A percentile compares a stretch with the other conserved stretches of the same genome.
phyloP scores from a whole-genome alignment of 1,139 yeast genomes.

The Diutina mesorugosa region DNA sequence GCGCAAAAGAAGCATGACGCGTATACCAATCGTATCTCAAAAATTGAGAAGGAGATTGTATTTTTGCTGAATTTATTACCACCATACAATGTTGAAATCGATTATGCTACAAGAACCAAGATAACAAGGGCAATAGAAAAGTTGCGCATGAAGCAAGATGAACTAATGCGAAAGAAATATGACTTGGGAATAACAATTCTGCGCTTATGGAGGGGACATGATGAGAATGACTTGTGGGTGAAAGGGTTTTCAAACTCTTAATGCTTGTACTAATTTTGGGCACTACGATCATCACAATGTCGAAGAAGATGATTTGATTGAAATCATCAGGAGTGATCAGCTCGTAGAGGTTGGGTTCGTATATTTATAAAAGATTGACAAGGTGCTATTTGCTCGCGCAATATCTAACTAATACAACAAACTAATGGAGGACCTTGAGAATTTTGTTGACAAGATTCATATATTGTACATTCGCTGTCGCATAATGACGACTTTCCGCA shows the following conservation, averaged over 20 bases:
- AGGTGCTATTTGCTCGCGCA: too few species aligned
- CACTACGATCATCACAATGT: background rate
- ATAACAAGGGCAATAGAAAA: slow-evolving; percentile 31
- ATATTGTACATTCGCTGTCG: too few species aligned
- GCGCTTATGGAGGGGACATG: slow-evolving; percentile 31
- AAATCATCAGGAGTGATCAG: too few species aligned
- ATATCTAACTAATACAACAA: too few species aligned
- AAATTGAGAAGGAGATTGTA: slow-evolving; percentile 28
- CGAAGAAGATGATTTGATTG: too few species aligned
- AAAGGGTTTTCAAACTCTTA: slow-evolving; percentile 13
- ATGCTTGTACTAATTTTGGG: background rate
- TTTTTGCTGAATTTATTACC: slow-evolving; percentile 29
- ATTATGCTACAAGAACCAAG: slow-evolving; percentile 28
- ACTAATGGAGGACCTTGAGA: too few species aligned
- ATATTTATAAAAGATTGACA: too few species aligned
- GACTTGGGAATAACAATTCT: slow-evolving; percentile 30
- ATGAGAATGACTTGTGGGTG: slow-evolving; percentile 34
- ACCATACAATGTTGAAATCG: slow-evolving; percentile 33
- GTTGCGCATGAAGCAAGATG: slow-evolving; percentile 27
- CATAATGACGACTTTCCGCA: too few species aligned
- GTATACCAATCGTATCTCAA: slow-evolving; percentile 18
- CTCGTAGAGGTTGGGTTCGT: too few species aligned
- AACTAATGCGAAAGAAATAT: slow-evolving; percentile 30
- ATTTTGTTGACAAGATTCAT: too few species aligned
- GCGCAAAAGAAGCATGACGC: slow-evolving; percentile 26